Percentiles rank a stretch among this genome's conserved stretches.
Evolutionary conservation across 305 asterid genomes (phyloP).

Genomic region (Vinca major): DNA sequence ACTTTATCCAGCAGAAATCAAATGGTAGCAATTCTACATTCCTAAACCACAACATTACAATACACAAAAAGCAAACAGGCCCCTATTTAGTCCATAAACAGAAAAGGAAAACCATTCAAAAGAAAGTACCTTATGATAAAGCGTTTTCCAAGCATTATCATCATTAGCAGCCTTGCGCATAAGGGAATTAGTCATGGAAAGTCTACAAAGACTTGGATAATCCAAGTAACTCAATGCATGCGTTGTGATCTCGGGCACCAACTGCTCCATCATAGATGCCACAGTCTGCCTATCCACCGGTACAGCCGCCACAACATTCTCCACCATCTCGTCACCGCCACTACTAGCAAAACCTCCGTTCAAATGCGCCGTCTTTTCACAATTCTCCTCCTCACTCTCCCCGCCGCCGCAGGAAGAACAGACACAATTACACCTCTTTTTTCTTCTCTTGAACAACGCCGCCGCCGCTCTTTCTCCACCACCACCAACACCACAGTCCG

Average conservation of each 20-base stretch:
- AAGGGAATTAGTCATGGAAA: slow-evolving; percentile 90
- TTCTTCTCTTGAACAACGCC: neutral
- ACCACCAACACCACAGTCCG: neutral
- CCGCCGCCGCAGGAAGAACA: slow-evolving; percentile 11
- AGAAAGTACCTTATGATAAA: slow-evolving; percentile 66
- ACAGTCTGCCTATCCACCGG: slow-evolving; percentile 61
- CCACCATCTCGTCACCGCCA: slow-evolving; percentile 28
- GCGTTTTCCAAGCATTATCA: slow-evolving; percentile 93
- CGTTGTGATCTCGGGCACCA: slow-evolving; percentile 96
- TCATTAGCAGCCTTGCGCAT: slow-evolving; percentile 97
- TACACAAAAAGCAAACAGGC: too few relatives aligned
- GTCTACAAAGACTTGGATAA: slow-evolving; percentile 83
- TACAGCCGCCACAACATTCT: slow-evolving; percentile 12
- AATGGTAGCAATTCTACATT: neutral
- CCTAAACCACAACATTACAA: too few relatives aligned
- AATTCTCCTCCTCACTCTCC: slow-evolving; percentile 17
- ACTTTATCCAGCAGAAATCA: neutral
- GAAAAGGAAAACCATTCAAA: neutral
- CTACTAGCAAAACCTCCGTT: slow-evolving; percentile 12
- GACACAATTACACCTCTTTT: slow-evolving; percentile 21
- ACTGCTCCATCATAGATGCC: slow-evolving; percentile 95
- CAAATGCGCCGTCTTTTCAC: slow-evolving; percentile 26
- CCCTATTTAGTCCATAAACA: neutral
- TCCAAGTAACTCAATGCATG: slow-evolving; percentile 95
- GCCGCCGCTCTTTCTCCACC: neutral